Evolutionary conservation across 2,329 filamentous ascomycete genomes (phyloP), one percentile per base, ranked within the genome.

Genomic region (Orbilia brochopaga): DNA sequence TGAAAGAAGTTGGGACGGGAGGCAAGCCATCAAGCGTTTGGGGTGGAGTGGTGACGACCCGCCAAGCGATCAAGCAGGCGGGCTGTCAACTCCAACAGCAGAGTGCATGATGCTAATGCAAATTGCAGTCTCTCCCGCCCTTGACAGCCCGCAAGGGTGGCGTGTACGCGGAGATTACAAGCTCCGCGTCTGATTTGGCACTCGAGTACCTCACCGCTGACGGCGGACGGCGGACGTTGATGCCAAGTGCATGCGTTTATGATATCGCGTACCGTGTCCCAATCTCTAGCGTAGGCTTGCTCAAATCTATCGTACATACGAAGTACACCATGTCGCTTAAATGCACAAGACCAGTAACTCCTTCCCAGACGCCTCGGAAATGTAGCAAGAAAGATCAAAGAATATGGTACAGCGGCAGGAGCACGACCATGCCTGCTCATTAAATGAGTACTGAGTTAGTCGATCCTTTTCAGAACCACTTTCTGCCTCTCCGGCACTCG

Each of bases 401-500:
- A 21, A 30, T 24, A 55, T 24, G 13, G 19, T 1, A 58, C 23
- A 35, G 1, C 37, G 13, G 37, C 37, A 37, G n/a, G n/a, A 15
- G 13, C 37, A 42, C n/a, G 5, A 2, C 37, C 37, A 15, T 42
- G 37, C 8, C 27, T 3, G 8, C 37, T 42, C 37, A 6, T 42
- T 15, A 42, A 42, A 6, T 37, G 13, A 50, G 4, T 8, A 15
- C 15, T 37, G 32, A 2, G n/a, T 51, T 48, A 70, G 13, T 64
- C 35, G 2, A 70, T 17, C 24, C 54, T 59, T 64, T 52, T 70
- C 15, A 70, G 35, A n/a, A 99, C 84, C 85, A 95, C 93, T 86
- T 97, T 97, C 81, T 97, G 92, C 78, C 94, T 87, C 82, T 96
- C 92, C 11, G 76, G 75, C 74, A 86, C 87, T 79, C 85, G 85